These are phyloP conservation scores for Eucalyptus decipiens DNA, from an alignment of 345 rosid species.

Conservation along the genomic window DNA sequence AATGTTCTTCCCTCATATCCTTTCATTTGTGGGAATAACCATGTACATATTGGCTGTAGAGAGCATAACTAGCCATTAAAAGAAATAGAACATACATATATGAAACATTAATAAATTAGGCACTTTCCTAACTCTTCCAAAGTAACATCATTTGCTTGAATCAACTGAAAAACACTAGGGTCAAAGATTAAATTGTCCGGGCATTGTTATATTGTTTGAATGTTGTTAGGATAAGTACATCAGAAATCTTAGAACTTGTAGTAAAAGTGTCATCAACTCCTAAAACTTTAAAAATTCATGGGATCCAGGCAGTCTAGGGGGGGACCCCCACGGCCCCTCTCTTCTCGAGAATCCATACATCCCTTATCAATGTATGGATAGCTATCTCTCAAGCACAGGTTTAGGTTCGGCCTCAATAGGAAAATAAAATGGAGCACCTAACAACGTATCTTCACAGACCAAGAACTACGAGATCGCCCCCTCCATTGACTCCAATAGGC, in stretches of 20 bases:
- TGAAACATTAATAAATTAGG: too few relatives aligned
- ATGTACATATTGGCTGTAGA: background rate
- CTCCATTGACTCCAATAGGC: background rate
- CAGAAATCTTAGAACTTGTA: background rate
- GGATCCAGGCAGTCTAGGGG: too few relatives aligned
- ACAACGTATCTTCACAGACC: too few relatives aligned
- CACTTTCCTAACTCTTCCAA: background rate
- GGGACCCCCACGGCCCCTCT: too few relatives aligned
- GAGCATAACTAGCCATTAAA: background rate
- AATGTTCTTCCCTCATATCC: background rate
- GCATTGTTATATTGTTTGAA: background rate
- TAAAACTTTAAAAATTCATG: background rate
- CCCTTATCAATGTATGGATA: too few relatives aligned
- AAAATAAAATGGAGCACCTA: too few relatives aligned
- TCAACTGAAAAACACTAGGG: background rate
- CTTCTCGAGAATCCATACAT: too few relatives aligned
- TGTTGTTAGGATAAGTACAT: background rate
- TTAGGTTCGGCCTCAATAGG: too few relatives aligned
- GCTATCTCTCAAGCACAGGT: fast-evolving
- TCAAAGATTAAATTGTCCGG: too few relatives aligned
- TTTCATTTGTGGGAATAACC: background rate
- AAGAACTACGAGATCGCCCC: too few relatives aligned
- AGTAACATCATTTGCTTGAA: background rate
- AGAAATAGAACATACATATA: background rate
- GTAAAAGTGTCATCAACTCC: background rate